Evolutionary conservation across 2,329 filamentous ascomycete genomes (phyloP), one percentile per base, ranked within the genome.

Genomic region (Cladosporium sphaerospermum): DNA sequence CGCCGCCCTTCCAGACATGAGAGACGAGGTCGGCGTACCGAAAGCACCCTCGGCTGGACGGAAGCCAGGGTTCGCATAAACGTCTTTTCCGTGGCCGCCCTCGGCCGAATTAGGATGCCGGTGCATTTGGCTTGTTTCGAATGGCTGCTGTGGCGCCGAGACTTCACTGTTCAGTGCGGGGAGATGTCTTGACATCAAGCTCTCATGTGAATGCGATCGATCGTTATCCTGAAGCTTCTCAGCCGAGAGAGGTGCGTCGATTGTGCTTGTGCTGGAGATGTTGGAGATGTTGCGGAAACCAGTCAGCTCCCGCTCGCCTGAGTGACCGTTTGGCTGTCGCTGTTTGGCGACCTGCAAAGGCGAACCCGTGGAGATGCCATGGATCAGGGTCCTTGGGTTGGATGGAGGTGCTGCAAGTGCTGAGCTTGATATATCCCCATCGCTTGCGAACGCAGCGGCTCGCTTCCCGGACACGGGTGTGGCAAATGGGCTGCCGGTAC

Each of bases 211-310:
- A n/a, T 51, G 52, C 37, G 52, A 41, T 23, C 57, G 53, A 32
- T 59, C 56, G 39, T 60, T 56, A 28, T 59, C 56, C 18, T 61
- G 59, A 4, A 58, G 59, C 49, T 58, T 61, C 43, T 62, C 61
- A 10, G 57, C 57, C 9, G 59, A 61, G 18, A 59, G 59, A 3
- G 58, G 58, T 16, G 64, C 64, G 40, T 67, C 64, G 41, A 68
- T 65, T 2, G 65, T 68, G 55, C 64, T 68, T 1, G 69, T 71
- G 18, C 69, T 69, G 51, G 74, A 76, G 33, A 67, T 70, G 49
- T 62, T 59, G 11, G 48, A 51, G 18, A 51, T 51, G 18, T 51
- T 51, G 32, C 48, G 48, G 32, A 51, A 51, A 13, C 48, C 40
- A 3, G 48, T 51, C 9, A 51, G 48, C 32, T 51, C 48, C 10